Conservation (phyloP, 305 asterid genomes). For the Fraxinus nigra region DNA sequence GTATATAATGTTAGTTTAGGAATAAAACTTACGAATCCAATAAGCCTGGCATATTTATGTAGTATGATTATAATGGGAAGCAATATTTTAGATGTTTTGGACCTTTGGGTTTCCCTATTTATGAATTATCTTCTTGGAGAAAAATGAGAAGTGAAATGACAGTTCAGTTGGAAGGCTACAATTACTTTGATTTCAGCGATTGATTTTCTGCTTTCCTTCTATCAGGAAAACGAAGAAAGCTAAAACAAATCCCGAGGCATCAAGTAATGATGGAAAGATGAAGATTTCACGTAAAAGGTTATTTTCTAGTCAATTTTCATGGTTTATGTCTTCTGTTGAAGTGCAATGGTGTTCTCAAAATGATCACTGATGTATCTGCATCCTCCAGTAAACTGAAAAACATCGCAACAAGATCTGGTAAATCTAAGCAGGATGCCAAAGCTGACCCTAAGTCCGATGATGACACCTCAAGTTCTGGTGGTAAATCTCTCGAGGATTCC, state of each 20-base stretch:
- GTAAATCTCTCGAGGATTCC: conserved; percentile 43
- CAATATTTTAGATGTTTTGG: not conserved
- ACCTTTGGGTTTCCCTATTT: not conserved
- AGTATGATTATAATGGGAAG: not conserved
- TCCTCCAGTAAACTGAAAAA: conserved; percentile 55
- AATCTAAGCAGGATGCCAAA: conserved; percentile 54
- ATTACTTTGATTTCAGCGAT: conserved; percentile 1
- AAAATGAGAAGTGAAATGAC: not conserved
- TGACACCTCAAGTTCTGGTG: conserved; percentile 39
- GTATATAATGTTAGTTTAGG: not conserved
- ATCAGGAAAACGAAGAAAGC: conserved; percentile 58
- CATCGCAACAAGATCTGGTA: conserved; percentile 41
- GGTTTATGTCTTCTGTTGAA: not conserved
- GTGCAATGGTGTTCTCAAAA: conserved; percentile 9
- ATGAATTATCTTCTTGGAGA: not conserved
- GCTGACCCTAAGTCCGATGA: conserved; percentile 42
- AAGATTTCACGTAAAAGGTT: conserved; percentile 62
- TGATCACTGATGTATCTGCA: conserved; percentile 27
- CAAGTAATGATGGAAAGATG: conserved; percentile 48
- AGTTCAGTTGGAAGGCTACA: conserved; percentile 5
- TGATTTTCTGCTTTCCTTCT: conserved; percentile 25
- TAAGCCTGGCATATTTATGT: not conserved
- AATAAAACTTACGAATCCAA: not conserved
- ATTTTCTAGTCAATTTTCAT: conserved; percentile 1
- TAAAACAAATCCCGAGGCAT: conserved; percentile 38